These are phyloP conservation scores for Colletotrichum brevisporum DNA, from an alignment of 2,329 filamentous ascomycete genomes.

Conservation along the genomic window DNA sequence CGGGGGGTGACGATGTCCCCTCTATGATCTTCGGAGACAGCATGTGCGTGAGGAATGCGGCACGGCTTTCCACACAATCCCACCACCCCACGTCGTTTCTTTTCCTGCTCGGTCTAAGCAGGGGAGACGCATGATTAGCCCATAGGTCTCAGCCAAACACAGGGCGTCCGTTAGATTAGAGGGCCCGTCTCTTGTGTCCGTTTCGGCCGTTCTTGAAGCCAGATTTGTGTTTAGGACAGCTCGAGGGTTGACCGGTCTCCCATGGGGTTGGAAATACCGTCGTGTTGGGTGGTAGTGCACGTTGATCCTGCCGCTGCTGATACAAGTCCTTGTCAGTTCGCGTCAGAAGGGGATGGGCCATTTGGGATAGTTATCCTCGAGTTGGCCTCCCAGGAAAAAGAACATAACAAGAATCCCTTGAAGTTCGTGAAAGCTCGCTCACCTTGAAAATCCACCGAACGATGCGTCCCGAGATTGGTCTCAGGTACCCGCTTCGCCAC, in stretches of 20 bases:
- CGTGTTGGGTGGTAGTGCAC: background rate
- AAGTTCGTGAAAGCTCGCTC: background rate
- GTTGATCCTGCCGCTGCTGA: background rate
- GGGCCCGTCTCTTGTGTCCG: constrained; percentile 11
- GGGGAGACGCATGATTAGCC: constrained; percentile 30
- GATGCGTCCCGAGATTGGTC: constrained; percentile 33
- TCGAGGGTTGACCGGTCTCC: constrained; percentile 8
- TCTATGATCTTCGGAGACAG: constrained; percentile 6
- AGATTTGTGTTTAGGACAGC: background rate
- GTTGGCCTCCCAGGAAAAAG: background rate
- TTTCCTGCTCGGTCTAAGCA: constrained; percentile 33
- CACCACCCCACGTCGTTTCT: constrained; percentile 35
- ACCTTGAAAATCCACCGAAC: constrained; percentile 9
- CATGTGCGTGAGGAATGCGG: constrained; percentile 21
- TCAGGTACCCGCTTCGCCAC: constrained; percentile 37
- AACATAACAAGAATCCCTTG: background rate
- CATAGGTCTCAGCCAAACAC: constrained; percentile 34
- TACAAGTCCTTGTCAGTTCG: background rate
- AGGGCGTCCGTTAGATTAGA: background rate
- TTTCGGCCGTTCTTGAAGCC: background rate
- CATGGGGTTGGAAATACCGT: background rate
- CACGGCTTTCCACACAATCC: constrained; percentile 19
- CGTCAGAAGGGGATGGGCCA: background rate
- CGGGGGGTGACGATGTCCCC: background rate
- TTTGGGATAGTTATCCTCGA: no score